Evolutionary conservation across 2,329 filamentous ascomycete genomes (phyloP), one percentile per base, ranked within the genome.

Genomic region (Hypoxylon sp.): DNA sequence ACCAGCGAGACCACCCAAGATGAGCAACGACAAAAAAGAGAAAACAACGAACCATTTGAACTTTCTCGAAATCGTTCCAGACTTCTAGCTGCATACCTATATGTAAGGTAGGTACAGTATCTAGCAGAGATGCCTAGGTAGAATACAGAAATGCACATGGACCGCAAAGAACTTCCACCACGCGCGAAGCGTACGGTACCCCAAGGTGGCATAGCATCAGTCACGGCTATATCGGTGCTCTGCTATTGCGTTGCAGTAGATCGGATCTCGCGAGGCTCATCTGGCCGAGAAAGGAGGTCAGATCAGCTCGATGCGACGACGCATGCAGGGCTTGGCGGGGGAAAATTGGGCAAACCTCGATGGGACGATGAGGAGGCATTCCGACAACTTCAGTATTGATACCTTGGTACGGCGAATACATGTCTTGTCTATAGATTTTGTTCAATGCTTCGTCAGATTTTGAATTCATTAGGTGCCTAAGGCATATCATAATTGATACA

Each of bases 241-340:
- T 32, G 12, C 38, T 53, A 53, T 58, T 63, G 49, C 59, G 59
- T 63, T 36, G 59, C 45, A 60, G 45, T 38, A 60, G 30, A 66
- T 65, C 58, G 30, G 63, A 63, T 52, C 53, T 57, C 22, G 6
- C 49, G 22, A 42, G 48, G 16, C 16, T 40, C 57, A 65, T 52
- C 46, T 33, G 32, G 52, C 56, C 62, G 56, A 65, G 46, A 45
- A n/a, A 48, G 22, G 30, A 18, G 30, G 36, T 45, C 38, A 51
- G 55, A 60, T 67, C 64, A 60, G 60, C 55, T 55, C 45, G 50
- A 60, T 64, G 24, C 64, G 9, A 57, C 38, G 32, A 40, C n/a
- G 24, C 50, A 40, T 28, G 45, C 14, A 16, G 18, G 40, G 28
- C 58, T 62, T 59, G 63, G 54, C 58, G 53, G 24, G 30, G 24